Base-by-base conservation (phyloP, 208 protist species). In the Trypanosoma caninum region DNA sequence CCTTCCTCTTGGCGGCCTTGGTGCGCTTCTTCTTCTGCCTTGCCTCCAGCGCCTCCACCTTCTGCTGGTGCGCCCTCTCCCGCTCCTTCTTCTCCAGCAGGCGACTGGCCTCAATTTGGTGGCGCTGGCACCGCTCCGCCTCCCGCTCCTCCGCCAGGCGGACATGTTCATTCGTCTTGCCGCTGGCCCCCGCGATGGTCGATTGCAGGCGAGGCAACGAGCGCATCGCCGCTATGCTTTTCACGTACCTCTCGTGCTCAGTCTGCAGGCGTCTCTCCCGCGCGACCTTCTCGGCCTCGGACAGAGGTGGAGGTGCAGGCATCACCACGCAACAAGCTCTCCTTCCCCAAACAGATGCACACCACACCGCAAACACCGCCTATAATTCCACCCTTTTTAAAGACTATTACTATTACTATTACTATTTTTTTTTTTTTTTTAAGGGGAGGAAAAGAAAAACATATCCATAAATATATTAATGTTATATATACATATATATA, bases 121-220 rank as follows among this genome's bases (percentile, higher is more conserved):
- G 50, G 31, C 80, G 75, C 20, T 79, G 68, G 37, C 75, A 76
- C 1, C 87, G 74, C 63, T 76, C 41, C 51, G 62, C 65, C 44
- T 91, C 87, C 18, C 70, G 70, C 54, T 91, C 82, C 50, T 90
- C 74, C 10, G 79, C 78, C 14, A 85, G 69, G 33, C 87, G 78
- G 9, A 77, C 76, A 27, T 72, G 64, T 10, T 75, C 78, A 46
- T 91, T 91, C 3, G 87, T 94, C 55, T 88, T 89, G 9, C 84
- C 84, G 33, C 84, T 82, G 0, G 84, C 87, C 14, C 87, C 87
- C 25, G 87, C 87, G 51, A 91, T 91, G 35, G 84, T 91, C 7
- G 87, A 94, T 31, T 76, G 84, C 37, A 90, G 71, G 16, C 81
- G 77, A 27, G 87, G 81, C 25, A 94, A 56, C 2, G 73, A 82